Evolutionary conservation across 345 rosid species (phyloP).

Genomic region (Moringa oleifera): DNA sequence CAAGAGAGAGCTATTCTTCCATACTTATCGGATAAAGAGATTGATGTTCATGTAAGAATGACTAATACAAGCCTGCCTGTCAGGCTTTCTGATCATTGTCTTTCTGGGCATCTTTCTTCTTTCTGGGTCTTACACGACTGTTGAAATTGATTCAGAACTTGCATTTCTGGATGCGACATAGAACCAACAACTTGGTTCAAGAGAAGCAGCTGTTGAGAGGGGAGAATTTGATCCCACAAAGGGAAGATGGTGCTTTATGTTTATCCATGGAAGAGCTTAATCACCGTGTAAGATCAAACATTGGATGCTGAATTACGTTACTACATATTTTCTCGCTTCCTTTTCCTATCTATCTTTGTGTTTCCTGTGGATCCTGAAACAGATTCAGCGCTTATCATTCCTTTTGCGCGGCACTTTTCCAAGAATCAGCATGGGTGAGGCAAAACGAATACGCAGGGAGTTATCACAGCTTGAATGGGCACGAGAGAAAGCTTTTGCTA

Average conservation of each 20-base stretch:
- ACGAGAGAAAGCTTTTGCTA: not conserved
- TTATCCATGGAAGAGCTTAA: not conserved
- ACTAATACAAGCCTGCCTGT: not conserved
- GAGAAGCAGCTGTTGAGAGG: constrained; percentile 8
- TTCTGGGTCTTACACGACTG: not conserved
- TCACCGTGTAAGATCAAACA: not conserved
- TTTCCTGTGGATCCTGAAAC: not conserved
- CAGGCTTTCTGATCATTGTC: not conserved
- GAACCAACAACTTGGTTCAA: not conserved
- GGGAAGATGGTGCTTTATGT: not conserved
- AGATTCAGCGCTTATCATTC: not conserved
- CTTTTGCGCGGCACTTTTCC: not conserved
- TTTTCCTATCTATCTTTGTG: not conserved
- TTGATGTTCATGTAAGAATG: constrained; percentile 1
- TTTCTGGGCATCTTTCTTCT: not conserved
- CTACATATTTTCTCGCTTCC: not conserved
- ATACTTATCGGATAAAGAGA: not conserved
- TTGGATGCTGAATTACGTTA: not conserved
- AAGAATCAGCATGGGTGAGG: not conserved
- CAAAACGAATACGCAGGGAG: not conserved
- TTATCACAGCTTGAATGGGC: not conserved
- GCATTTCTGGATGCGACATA: constrained; percentile 10
- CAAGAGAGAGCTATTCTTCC: not conserved
- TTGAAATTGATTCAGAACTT: not conserved
- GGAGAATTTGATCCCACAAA: not conserved